Percentiles rank a stretch among this genome's conserved stretches.
Evolutionary conservation across 805 yeast species (phyloP).

Genomic region (Kurtzmaniella cleridarum): DNA sequence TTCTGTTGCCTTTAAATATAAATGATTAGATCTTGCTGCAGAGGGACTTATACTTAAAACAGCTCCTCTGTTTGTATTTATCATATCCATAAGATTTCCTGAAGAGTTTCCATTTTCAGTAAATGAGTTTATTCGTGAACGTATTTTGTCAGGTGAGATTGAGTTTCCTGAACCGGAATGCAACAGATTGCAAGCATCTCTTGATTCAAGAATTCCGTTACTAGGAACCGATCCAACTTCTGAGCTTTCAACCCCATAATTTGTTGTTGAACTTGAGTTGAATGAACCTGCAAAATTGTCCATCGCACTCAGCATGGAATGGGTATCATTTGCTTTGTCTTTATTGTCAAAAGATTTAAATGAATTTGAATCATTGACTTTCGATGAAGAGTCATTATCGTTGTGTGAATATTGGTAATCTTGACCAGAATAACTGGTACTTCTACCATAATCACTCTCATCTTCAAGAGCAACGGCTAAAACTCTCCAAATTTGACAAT

Average conservation of each 20-base stretch:
- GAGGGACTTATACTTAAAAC: conserved; percentile 14
- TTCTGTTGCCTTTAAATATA: background rate
- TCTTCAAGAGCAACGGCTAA: conserved; percentile 44
- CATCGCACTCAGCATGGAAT: conserved; percentile 30
- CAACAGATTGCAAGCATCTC: too few species aligned
- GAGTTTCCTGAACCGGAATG: background rate
- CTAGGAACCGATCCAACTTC: conserved; percentile 10
- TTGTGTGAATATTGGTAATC: conserved; percentile 4
- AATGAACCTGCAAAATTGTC: conserved; percentile 38
- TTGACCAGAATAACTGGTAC: background rate
- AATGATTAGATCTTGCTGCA: conserved; percentile 5
- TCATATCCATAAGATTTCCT: conserved; percentile 17
- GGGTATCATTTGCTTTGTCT: conserved; percentile 8
- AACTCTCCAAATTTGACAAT: conserved; percentile 60
- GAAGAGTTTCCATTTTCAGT: conserved; percentile 12
- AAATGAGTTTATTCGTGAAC: conserved; percentile 2
- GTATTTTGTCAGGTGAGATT: background rate
- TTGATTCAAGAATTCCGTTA: conserved; percentile 1
- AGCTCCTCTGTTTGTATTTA: conserved; percentile 16
- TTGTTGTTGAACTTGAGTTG: conserved; percentile 37
- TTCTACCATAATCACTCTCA: conserved; percentile 18
- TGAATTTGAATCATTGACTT: background rate
- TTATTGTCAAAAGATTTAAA: background rate
- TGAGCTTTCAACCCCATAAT: conserved; percentile 20
- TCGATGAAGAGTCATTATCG: conserved; percentile 6